A percentile compares a stretch with the other conserved stretches of the same genome.
Evolutionary conservation across 768 basidiomycete species (phyloP).

Genomic region (Tulasnella sp.): DNA sequence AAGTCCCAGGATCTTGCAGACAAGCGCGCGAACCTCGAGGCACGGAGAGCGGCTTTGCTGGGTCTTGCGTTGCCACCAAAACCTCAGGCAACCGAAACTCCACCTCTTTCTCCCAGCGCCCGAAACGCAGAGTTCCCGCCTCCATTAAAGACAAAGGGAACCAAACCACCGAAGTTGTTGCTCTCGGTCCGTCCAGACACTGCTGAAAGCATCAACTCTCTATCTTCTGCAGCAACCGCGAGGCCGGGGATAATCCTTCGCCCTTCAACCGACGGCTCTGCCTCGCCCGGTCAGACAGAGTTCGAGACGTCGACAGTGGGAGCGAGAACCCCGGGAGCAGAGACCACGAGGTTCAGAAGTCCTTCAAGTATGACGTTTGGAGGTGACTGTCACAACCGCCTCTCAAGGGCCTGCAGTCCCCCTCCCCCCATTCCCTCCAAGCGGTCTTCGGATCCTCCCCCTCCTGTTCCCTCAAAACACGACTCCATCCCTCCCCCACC

Average conservation of each 20-base stretch:
- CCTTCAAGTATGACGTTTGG: conserved; percentile 21
- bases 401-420: neutral
- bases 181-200: conserved; percentile 11
- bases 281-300: neutral
- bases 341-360: conserved; percentile 8
- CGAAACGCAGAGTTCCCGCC: neutral
- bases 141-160: neutral
- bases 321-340: neutral
- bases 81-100: neutral
- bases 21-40: conserved; percentile 23
- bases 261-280: neutral
- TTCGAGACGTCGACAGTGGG: neutral
- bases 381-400: conserved; percentile 12
- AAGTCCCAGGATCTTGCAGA: conserved; percentile 17
- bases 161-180: conserved; percentile 5
- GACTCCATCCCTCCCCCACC: conserved; percentile 4
- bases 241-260: conserved; percentile 14
- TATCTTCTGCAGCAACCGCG: neutral
- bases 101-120: neutral
- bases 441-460: neutral
- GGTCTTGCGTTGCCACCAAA: conserved; percentile 17
- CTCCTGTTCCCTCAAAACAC: conserved; percentile 15
- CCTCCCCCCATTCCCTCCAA: conserved; percentile 4
- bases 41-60: conserved; percentile 12
- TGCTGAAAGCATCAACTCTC: neutral